Base-by-base conservation (phyloP, 108 stramenopile species). In the Stephanodiscus triporus region DNA sequence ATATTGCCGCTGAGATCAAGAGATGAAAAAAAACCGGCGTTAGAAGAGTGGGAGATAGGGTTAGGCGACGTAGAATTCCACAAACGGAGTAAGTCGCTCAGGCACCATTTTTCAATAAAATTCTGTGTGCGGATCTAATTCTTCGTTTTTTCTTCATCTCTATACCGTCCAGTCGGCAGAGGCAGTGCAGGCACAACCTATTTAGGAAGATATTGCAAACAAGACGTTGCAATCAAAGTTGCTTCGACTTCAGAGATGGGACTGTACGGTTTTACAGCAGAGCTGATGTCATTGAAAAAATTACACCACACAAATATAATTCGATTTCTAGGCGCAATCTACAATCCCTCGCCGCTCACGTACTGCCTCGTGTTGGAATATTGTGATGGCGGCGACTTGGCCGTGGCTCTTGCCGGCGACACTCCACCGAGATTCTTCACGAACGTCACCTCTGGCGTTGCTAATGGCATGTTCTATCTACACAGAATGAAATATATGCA, bases 271-370 rank as follows among this genome's bases (percentile, higher is more conserved):
- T 91, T 88, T 88, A 73, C 75, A 19, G 85, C 69, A 8, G 91
- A 92, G 73, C 77, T 89, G 34, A 67, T 83, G 23, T 75, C 78
- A 4, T 74, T 92, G 42, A 81, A 80, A 66, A 77, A 77, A 57
- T 50, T 92, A 27, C 87, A 92, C 75, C 91, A 92, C 74, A 84
- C 87, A 7, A 92, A 92, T 49, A 83, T 92, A 6, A 87, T 92
- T 64, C 86, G 88, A 8, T 73, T 89, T 14, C 42, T 88, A 1
- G 91, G 91, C 0, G 82, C 87, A 26, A 83, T 89, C 14, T 87
- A 88, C 66, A 85, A 89, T 53, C 76, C 83, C 20, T 73, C 68
- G 29, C 90, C 91, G 16, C 58, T 82, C 34, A 89, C 87, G 4
- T 87, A 86, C 64, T 87, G 91, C 63, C 77, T 92, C 13, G 91